Evolutionary conservation across 1,139 yeast species (phyloP), one percentile per base, ranked within the genome.

Genomic region (Pichia sp.): DNA sequence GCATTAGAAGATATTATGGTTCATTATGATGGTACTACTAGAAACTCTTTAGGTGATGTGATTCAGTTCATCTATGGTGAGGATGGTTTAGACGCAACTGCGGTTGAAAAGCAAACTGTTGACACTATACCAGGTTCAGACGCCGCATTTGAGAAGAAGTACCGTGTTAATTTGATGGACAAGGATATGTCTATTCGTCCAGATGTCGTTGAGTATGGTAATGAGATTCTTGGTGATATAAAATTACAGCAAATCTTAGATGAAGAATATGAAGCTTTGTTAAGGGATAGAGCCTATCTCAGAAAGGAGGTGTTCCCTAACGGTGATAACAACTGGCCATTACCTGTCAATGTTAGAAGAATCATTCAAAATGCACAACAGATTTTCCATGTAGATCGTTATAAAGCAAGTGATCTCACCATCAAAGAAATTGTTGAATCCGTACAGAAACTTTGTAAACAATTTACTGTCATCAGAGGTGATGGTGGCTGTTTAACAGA

Each of bases 1-100:
- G 98, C 99, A 10, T 71, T 93, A 63, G 99, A 93, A 64, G 99
- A 93, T 70, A 89, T 93, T 50, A 89, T 89, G 95, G 98, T 91
- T 35, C 96, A 89, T 61, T 93, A 93, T 57, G 99, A 93, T 71
- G 96, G 96, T 61, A 89, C 98, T 7, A 89, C 96, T 1, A 82
- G 99, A 71, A 93, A 93, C 63, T 93, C 99, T 2, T 70, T 91
- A 50, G 98, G 98, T 58, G 96, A 89, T 62, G 77, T 93, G 50
- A 84, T 93, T 56, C 97, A 93, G 68, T 91, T 93, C 65, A 77
- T 89, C 47, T 93, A 93, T 59, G 99, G 99, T 71, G 99, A 93
- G 64, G 99, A 93, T 68, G 99, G 99, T 66, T 72, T 93, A 57
- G 99, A 93, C 69, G 98, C 96, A 58, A 84, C 96, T 28, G 95